Base-by-base conservation (phyloP, 2,329 filamentous ascomycete species). In the Lachnellula arida region DNA sequence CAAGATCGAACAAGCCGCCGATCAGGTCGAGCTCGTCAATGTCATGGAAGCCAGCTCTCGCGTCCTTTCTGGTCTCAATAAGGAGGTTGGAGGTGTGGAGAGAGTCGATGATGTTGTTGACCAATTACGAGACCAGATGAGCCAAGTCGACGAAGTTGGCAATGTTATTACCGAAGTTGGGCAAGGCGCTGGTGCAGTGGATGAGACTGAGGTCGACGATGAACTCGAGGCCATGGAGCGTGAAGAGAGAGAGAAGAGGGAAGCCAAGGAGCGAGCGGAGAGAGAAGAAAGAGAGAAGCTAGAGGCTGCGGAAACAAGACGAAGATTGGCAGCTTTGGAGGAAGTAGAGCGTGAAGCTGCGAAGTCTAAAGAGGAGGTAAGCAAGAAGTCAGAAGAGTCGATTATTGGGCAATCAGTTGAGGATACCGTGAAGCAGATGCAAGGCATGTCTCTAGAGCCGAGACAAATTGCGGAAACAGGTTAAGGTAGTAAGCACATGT, bases 121-220 rank as follows among this genome's bases (percentile, higher is more conserved):
- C 63, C 79, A 80, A 49, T 74, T 96, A 67, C 81, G 88, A 51
- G 87, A 92, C 64, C 86, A 95, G 74, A 94, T 94, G 83, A 80
- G 76, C 51, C 84, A 87, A 64, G 85, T 87, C 23, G 91, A 97
- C 68, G 93, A 97, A 74, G 82, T 97, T 22, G 84, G 85, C 28
- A 82, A 80, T 54, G 86, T 93, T 42, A 80, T 97, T 60, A 84
- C 85, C 51, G 90, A 94, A 63, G 72, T 73, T 6, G 67, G 69
- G 4, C 63, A 68, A 46, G 78, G 74, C 12, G 75, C 73, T 14
- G 72, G 67, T 61, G 72, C 68, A 60, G 77, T 96, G 34, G 90
- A 96, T 70, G 92, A 96, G 67, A 79, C 68, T 19, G 92, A 95
- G 70, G 83, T 97, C 54, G 91, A 97, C 63, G 88, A 93, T 58